A percentile compares a stretch with the other conserved stretches of the same genome.
phyloP scores from a whole-genome alignment of 1,139 yeast species.

The Geotrichum siamense region DNA sequence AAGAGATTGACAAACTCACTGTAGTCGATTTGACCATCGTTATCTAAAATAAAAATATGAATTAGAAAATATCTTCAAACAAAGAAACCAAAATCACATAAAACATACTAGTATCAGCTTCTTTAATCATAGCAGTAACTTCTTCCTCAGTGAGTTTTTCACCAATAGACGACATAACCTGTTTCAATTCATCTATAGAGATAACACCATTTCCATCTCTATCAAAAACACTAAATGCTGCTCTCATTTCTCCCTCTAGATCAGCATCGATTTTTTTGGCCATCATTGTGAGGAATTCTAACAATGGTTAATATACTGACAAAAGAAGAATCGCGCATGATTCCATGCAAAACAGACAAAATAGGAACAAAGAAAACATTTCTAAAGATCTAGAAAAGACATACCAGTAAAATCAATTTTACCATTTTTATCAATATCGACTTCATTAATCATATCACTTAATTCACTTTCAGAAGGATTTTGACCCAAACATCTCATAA shows the following conservation, averaged over 20 bases:
- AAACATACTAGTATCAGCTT: slow-evolving; percentile 55
- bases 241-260: slow-evolving; percentile 92
- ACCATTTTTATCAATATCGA: slow-evolving; percentile 46
- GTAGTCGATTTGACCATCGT: slow-evolving; percentile 93
- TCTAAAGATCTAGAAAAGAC: neutral
- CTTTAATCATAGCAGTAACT: slow-evolving; percentile 93
- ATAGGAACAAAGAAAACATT: neutral
- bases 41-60: slow-evolving; percentile 44
- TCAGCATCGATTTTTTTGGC: slow-evolving; percentile 97
- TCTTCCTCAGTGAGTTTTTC: slow-evolving; percentile 93
- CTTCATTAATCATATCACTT: slow-evolving; percentile 94
- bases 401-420: slow-evolving; percentile 29
- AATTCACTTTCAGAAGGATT: slow-evolving; percentile 95
- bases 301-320: no score
- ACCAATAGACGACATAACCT: slow-evolving; percentile 93
- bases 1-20: slow-evolving; percentile 73
- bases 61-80: neutral
- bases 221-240: slow-evolving; percentile 85
- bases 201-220: slow-evolving; percentile 95
- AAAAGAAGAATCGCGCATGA: neutral
- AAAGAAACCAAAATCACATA: no score
- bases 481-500: slow-evolving; percentile 95
- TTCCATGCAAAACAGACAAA: no score
- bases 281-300: slow-evolving; percentile 65
- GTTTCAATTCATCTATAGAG: slow-evolving; percentile 92